Evolutionary conservation across 306 rosid species (phyloP).

Genomic region (Fragaria ananassa): DNA sequence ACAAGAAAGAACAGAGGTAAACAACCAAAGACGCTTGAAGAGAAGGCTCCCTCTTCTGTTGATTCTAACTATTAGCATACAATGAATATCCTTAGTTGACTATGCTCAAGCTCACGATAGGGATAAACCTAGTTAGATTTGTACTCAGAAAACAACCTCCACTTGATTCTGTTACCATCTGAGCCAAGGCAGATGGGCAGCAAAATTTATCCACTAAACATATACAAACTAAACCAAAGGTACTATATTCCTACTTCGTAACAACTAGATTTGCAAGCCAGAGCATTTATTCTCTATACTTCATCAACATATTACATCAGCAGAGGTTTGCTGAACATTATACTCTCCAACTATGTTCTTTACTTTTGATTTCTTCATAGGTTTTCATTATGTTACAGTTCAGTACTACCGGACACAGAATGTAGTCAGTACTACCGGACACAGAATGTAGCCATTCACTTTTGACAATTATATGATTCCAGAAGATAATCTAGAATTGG

Average conservation of each 20-base stretch:
- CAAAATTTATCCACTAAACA: background rate
- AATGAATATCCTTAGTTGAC: background rate
- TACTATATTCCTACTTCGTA: too few species aligned
- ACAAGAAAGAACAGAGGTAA: background rate
- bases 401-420: background rate
- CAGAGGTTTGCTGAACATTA: background rate
- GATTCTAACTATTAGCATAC: background rate
- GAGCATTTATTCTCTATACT: background rate
- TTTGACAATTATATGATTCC: background rate
- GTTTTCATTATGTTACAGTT: background rate
- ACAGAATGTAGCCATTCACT: background rate
- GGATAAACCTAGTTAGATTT: background rate
- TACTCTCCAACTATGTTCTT: background rate
- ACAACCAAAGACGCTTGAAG: background rate
- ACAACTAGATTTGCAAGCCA: background rate
- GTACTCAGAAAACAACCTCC: background rate
- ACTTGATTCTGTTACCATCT: background rate
- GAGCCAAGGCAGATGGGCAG: background rate
- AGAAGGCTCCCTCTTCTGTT: background rate
- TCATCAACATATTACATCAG: background rate
- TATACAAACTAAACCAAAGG: conserved; percentile 1
- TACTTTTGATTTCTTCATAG: too few species aligned
- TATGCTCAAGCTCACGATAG: background rate
- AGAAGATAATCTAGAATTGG: background rate
- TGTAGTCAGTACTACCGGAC: background rate